Evolutionary conservation across 257 asterid genomes (phyloP), one percentile per base, ranked within the genome.

Genomic region (Coffea eugenioides): DNA sequence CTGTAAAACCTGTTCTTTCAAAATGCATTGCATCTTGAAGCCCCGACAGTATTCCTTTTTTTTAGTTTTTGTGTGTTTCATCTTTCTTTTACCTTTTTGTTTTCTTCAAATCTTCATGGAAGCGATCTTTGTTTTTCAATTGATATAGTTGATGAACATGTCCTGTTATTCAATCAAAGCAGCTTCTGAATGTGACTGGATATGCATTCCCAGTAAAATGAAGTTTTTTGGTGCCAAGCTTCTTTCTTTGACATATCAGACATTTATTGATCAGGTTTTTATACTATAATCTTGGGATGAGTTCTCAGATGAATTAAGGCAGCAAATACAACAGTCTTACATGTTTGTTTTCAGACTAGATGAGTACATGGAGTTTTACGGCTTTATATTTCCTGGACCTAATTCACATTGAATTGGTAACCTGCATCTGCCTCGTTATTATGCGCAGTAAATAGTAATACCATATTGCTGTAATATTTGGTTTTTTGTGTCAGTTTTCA

Each of bases 401-500:
- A 62, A 62, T 62, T 62, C 36, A 62, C 68, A 76, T 36, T 3
- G 39, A 69, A 67, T 41, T 21, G 54, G 75, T 41, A 12, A 56
- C 52, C 57, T 70, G 64, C 18, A 65, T 62, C 36, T 79, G 51
- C 34, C 48, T 39, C 27, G 12, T 72, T 49, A 7, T 20, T 72
- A 46, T 76, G 46, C 62, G 65, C 27, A 57, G 59, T 41, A 62
- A n/a, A 23, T 62, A 23, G 8, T 13, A 23, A 8, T 21, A 31
- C 20, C 12, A 49, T 14, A 3, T 64, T 20, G 13, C 69, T 36
- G 45, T 52, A 62, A 34, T 8, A 25, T 52, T 2, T 79, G 57
- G 43, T 54, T 39, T 34, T 73, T 68, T 68, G 54, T 65, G 78
- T 15, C 39, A 66, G 51, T 82, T 23, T 79, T 86, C 69, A 74